These are phyloP conservation scores for Cryptococcus hybrid DNA, from an alignment of 1,284 basidiomycete species.

Conservation along the genomic window DNA sequence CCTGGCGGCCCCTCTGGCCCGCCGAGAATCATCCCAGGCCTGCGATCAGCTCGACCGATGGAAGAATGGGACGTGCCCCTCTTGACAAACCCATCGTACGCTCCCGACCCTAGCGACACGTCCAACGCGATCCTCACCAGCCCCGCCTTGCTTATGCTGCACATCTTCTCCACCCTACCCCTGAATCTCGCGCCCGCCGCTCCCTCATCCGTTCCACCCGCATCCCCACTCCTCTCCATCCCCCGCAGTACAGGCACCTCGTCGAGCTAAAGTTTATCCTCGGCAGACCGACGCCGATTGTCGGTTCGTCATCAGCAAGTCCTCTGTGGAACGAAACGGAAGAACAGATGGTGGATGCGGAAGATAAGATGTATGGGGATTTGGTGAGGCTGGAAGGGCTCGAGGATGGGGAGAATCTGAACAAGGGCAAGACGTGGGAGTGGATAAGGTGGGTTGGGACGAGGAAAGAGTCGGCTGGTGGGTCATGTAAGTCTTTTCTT, in stretches of 20 bases:
- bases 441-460: slow-evolving; percentile 45
- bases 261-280: slow-evolving; percentile 29
- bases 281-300: not conserved
- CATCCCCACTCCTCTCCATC: slow-evolving; percentile 7
- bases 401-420: slow-evolving; percentile 73
- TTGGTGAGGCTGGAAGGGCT: slow-evolving; percentile 15
- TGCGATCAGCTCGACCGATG: slow-evolving; percentile 4
- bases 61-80: slow-evolving; percentile 6
- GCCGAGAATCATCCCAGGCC: not conserved
- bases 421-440: slow-evolving; percentile 77
- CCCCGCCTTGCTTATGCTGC: slow-evolving; percentile 26
- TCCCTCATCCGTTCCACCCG: slow-evolving; percentile 18
- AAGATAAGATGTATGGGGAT: slow-evolving; percentile 14
- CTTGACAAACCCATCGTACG: slow-evolving; percentile 2
- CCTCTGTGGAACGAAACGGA: slow-evolving; percentile 1
- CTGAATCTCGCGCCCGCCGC: slow-evolving; percentile 9
- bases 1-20: slow-evolving; percentile 4
- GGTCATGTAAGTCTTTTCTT: slow-evolving; percentile 12
- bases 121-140: not conserved
- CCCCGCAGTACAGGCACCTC: slow-evolving; percentile 13
- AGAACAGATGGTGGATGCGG: slow-evolving; percentile 12
- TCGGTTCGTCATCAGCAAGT: not conserved
- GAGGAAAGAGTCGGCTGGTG: slow-evolving; percentile 15
- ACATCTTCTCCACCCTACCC: slow-evolving; percentile 29
- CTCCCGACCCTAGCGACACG: not conserved